Evolutionary conservation across 305 asterid species (phyloP).

Genomic region (Fraxinus sp.): DNA sequence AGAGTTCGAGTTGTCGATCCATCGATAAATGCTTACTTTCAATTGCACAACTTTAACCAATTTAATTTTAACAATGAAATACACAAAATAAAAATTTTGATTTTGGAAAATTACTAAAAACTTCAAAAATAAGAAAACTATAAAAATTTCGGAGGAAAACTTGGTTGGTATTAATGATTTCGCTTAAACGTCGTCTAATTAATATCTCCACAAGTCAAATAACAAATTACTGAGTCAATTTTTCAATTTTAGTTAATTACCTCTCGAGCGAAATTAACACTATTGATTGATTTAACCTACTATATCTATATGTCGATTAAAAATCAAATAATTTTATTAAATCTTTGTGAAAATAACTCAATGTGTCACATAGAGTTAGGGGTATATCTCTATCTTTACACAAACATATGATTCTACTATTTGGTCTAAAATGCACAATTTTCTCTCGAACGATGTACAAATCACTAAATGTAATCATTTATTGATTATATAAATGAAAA

Average conservation of each 20-base stretch:
- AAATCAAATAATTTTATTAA: no score
- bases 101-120: neutral
- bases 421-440: no score
- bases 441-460: neutral
- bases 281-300: neutral
- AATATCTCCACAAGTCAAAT: neutral
- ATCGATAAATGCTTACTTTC: neutral
- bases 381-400: neutral
- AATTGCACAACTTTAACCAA: neutral
- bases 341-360: neutral
- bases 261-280: neutral
- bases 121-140: neutral
- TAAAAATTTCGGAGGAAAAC: no score
- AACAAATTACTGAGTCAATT: no score
- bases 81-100: neutral
- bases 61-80: neutral
- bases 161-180: neutral
- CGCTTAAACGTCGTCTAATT: neutral
- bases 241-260: no score
- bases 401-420: neutral
- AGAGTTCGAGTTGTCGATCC: neutral
- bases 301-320: no score
- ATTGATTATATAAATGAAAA: no score
- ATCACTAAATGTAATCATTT: no score
- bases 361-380: neutral